Base-by-base conservation (phyloP, 1,139 yeast species). In the Pneumocystis wakefieldiae region DNA sequence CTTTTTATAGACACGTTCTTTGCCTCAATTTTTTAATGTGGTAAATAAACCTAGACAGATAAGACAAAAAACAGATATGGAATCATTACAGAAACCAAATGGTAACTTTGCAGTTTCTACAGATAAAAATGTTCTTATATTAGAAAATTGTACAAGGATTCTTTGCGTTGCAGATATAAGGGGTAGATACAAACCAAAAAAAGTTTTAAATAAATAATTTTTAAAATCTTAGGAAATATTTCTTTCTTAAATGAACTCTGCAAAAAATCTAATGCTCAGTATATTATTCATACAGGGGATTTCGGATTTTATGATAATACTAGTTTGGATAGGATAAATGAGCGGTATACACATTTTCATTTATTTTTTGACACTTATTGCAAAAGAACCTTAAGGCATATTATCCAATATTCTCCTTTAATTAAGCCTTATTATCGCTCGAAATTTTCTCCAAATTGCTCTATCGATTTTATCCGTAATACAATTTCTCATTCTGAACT, bases 251-350 rank as follows among this genome's bases (percentile, higher is more conserved):
- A 83, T 69, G 73, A 70, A 37, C 75, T 83, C 41, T 85, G 83
- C 0, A 67, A 67, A 14, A 71, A 74, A 63, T 75, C 79, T 68
- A 67, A 73, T 2, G 86, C 85, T 1, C 77, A 79, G 57, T 69
- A 79, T 37, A 79, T 87, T 41, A 76, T 87, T 17, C 94, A 86
- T 71, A 84, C 90, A 1, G 94, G 94, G 17, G 85, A 85, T 68
- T 86, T 87, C 74, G 95, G 95, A 17, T 85, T 87, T 71, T 83
- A 87, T 75, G 86, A 85, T 70, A 74, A 74, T 48, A 80, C 79
- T 19, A 82, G 87, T 48, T 77, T 85, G n/a, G 75, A 73, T 12
- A 76, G 80, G 66, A 81, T 84, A 63, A 69, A 75, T 10, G 71
- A 71, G 57, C 71, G 69, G 71, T 68, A 60, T 48, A 38, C 14